phyloP scores from a whole-genome alignment of 1,139 yeast species.

The Suhomyces taliae region DNA sequence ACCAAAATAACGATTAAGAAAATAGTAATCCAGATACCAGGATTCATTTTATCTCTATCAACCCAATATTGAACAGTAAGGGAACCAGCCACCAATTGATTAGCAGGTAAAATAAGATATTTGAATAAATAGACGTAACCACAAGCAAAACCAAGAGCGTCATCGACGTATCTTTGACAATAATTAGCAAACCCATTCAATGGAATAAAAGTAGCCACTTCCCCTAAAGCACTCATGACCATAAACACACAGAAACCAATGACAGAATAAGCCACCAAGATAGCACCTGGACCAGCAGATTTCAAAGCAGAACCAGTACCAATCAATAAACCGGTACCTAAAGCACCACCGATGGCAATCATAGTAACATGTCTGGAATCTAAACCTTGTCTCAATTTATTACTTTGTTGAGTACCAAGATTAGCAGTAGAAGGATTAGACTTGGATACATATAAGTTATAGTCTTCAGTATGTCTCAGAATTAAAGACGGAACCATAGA shows the following conservation, averaged over 20 bases:
- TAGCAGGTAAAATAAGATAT: conserved; percentile 66
- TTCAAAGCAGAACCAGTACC: conserved; percentile 68
- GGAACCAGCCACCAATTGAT: conserved; percentile 60
- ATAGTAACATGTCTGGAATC: conserved; percentile 73
- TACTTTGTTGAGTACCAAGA: conserved; percentile 44
- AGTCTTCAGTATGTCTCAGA: conserved; percentile 51
- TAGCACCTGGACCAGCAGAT: conserved; percentile 69
- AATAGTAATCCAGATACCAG: conserved; percentile 62
- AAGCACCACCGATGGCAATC: conserved; percentile 61
- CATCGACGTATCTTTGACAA: conserved; percentile 66
- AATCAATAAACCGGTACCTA: conserved; percentile 68
- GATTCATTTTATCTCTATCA: conserved; percentile 43
- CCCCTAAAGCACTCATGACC: conserved; percentile 74
- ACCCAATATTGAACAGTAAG: conserved; percentile 66
- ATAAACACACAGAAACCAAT: conserved; percentile 66
- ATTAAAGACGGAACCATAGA: conserved; percentile 37
- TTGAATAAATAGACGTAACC: conserved; percentile 66
- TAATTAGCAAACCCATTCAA: conserved; percentile 73
- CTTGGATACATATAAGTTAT: conserved; percentile 46
- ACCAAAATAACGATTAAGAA: conserved; percentile 45
- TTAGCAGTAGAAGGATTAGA: conserved; percentile 39
- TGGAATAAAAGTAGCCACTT: conserved; percentile 72
- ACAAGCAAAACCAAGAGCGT: conserved; percentile 72
- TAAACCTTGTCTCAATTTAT: conserved; percentile 56
- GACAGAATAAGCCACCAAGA: conserved; percentile 58